A percentile compares a stretch with the other conserved stretches of the same genome.
Evolutionary conservation across 2,329 filamentous ascomycete genomes (phyloP).

Genomic region (Cordyceps militaris): DNA sequence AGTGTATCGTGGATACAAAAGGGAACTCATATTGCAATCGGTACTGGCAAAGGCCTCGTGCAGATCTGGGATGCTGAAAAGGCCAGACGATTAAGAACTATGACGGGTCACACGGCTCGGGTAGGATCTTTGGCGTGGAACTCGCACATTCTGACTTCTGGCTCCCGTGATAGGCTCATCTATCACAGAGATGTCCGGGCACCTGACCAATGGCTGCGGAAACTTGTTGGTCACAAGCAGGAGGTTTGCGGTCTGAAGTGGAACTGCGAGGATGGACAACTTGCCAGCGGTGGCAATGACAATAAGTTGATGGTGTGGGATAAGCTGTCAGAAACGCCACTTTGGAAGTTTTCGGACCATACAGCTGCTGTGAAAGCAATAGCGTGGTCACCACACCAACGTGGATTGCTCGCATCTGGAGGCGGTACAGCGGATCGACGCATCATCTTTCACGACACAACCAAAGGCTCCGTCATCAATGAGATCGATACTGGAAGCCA

Average conservation of each 20-base stretch:
- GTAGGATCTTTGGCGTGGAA: constrained; percentile 97
- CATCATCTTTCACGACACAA: constrained; percentile 97
- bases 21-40: constrained; percentile 91
- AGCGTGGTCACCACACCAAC: constrained; percentile 94
- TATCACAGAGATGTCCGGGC: constrained; percentile 93
- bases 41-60: constrained; percentile 87
- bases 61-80: constrained; percentile 97
- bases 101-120: constrained; percentile 91
- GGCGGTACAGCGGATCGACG: constrained; percentile 92
- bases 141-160: constrained; percentile 92
- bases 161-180: constrained; percentile 86
- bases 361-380: constrained; percentile 96
- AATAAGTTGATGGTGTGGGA: constrained; percentile 99
- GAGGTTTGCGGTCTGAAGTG: constrained; percentile 95
- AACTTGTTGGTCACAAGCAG: constrained; percentile 91
- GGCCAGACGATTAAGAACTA: constrained; percentile 77
- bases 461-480: constrained; percentile 71
- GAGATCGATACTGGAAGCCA: constrained; percentile 96
- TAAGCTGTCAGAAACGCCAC: constrained; percentile 81
- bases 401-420: constrained; percentile 86
- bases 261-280: constrained; percentile 92
- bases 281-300: constrained; percentile 94
- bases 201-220: constrained; percentile 81
- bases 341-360: constrained; percentile 92
- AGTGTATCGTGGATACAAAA: constrained; percentile 98